Percentiles rank a stretch among this genome's conserved stretches.
Conservation (phyloP, 129 eudicot species). For the Chrysanthemum seticuspe region DNA sequence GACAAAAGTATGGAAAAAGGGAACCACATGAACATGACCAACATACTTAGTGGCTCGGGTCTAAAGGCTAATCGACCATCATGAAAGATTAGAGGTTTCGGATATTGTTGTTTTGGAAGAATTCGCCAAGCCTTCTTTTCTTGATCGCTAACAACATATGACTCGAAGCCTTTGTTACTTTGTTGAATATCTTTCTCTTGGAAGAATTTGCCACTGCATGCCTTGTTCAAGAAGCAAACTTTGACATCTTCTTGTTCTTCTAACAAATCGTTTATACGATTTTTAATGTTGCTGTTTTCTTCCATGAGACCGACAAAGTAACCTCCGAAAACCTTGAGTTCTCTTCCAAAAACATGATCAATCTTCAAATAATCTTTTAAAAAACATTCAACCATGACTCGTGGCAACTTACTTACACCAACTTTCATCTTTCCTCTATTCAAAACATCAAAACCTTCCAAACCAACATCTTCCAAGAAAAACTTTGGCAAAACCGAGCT, state of each 20-base stretch:
- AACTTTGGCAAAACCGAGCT: conserved; percentile 64
- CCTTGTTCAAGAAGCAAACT: conserved; percentile 34
- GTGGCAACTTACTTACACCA: conserved; percentile 69
- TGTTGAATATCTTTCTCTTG: conserved; percentile 52
- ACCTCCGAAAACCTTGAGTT: conserved; percentile 46
- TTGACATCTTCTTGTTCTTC: conserved; percentile 28
- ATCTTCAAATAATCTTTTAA: conserved; percentile 67
- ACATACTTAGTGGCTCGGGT: conserved; percentile 46
- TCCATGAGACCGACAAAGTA: conserved; percentile 61
- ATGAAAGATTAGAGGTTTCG: conserved; percentile 64
- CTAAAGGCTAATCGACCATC: conserved; percentile 73
- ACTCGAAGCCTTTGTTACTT: no score
- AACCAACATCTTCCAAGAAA: conserved; percentile 67
- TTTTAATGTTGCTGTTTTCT: conserved; percentile 29
- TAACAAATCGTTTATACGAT: conserved; percentile 16
- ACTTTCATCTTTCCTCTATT: conserved; percentile 45
- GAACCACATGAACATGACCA: conserved; percentile 64
- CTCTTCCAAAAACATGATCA: conserved; percentile 62
- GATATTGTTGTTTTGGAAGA: conserved; percentile 54
- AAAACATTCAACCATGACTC: conserved; percentile 73
- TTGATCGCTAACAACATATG: conserved; percentile 37
- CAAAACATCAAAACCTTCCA: conserved; percentile 53
- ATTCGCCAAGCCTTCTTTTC: conserved; percentile 40
- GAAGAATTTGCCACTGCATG: conserved; percentile 38
- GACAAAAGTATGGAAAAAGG: conserved; percentile 52